Percentiles rank a stretch among this genome's conserved stretches.
Conservation (phyloP, 352 stramenopile genomes). For the Globisporangium mamillatum region DNA sequence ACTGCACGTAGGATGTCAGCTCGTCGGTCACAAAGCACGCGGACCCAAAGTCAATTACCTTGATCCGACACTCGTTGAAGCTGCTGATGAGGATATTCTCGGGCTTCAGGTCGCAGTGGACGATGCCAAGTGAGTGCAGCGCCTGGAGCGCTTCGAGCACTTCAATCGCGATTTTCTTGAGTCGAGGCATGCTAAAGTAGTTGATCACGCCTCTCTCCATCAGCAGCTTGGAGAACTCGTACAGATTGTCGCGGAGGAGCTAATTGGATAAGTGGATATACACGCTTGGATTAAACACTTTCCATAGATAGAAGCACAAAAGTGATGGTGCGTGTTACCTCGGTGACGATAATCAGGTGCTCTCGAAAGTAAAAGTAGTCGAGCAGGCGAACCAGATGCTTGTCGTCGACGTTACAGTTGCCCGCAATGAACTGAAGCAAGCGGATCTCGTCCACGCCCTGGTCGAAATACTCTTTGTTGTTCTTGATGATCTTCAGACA, state of each 20-base stretch:
- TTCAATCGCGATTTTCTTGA: constrained; percentile 95
- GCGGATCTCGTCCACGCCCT: constrained; percentile 86
- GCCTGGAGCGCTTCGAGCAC: constrained; percentile 90
- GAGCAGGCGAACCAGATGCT: constrained; percentile 92
- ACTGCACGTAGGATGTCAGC: constrained; percentile 97
- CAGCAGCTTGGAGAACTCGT: constrained; percentile 94
- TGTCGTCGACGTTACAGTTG: constrained; percentile 86
- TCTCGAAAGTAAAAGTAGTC: constrained; percentile 95
- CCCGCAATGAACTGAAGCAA: constrained; percentile 67
- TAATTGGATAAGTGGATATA: constrained; percentile 10
- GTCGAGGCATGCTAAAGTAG: constrained; percentile 93
- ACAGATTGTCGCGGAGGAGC: constrained; percentile 96
- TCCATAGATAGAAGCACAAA: background rate
- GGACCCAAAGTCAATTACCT: constrained; percentile 99
- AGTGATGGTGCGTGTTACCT: constrained; percentile 57
- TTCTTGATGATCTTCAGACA: constrained; percentile 99
- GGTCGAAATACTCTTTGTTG: constrained; percentile 99
- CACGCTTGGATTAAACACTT: background rate
- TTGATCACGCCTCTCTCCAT: constrained; percentile 73
- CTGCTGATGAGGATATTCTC: constrained; percentile 95
- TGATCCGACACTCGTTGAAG: constrained; percentile 90
- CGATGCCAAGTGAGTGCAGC: constrained; percentile 89
- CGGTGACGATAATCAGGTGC: constrained; percentile 97
- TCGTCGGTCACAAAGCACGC: constrained; percentile 94
- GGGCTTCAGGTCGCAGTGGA: constrained; percentile 99